phyloP scores from a whole-genome alignment of 1,284 basidiomycete species.

The Schizophyllum commune region DNA sequence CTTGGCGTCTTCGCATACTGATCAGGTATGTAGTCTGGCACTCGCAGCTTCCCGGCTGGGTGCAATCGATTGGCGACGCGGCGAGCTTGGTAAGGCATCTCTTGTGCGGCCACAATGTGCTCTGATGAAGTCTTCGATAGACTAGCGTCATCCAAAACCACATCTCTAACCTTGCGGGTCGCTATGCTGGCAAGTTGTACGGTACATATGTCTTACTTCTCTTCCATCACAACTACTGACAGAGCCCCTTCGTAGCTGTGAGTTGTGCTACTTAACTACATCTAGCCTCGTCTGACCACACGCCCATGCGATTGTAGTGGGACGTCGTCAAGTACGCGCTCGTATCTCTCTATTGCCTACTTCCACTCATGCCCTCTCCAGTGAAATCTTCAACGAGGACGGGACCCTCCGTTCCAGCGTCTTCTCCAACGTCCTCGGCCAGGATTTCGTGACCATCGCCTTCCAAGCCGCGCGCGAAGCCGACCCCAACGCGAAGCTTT shows the following conservation, averaged over 20 bases:
- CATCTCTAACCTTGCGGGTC: slow-evolving; percentile 30
- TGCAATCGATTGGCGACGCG: slow-evolving; percentile 25
- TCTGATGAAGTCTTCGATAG: neutral
- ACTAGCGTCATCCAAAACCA: slow-evolving; percentile 32
- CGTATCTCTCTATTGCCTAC: neutral
- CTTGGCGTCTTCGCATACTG: neutral
- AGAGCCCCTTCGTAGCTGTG: neutral
- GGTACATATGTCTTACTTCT: neutral
- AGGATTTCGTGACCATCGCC: slow-evolving; percentile 30
- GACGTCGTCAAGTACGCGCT: slow-evolving; percentile 6
- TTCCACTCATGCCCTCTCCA: neutral
- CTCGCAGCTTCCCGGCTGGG: slow-evolving; percentile 41
- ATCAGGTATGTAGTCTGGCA: slow-evolving; percentile 31
- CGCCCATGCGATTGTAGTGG: too few relatives aligned
- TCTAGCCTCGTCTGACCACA: neutral
- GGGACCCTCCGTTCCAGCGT: slow-evolving; percentile 13
- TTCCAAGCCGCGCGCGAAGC: slow-evolving; percentile 31
- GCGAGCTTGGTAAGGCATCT: slow-evolving; percentile 19
- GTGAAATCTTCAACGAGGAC: slow-evolving; percentile 16
- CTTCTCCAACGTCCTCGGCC: slow-evolving; percentile 16
- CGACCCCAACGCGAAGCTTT: slow-evolving; percentile 30
- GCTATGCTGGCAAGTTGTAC: slow-evolving; percentile 34
- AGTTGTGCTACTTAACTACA: neutral
- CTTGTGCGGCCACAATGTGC: neutral
- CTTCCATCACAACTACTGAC: neutral